A percentile compares a stretch with the other conserved stretches of the same genome.
phyloP scores from a whole-genome alignment of 345 rosid species.

The Noccaea bulbosa region DNA sequence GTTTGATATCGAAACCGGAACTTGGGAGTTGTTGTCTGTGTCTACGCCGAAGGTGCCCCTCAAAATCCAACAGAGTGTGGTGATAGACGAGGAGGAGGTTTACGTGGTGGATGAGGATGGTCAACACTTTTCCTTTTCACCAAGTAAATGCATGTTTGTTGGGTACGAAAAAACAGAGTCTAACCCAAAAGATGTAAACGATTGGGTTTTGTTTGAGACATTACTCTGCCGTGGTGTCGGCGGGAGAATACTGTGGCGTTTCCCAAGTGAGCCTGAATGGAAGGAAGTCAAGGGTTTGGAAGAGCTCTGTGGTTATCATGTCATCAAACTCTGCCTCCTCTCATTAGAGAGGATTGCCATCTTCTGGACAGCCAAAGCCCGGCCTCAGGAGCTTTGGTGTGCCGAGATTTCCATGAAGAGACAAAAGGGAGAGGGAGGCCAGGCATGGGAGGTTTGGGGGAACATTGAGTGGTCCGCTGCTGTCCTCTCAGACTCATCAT shows the following conservation, averaged over 20 bases:
- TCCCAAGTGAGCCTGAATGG: background rate
- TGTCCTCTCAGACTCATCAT: background rate
- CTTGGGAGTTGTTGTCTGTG: background rate
- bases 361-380: background rate
- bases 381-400: background rate
- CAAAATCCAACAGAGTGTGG: constrained; percentile 10
- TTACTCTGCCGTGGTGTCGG: background rate
- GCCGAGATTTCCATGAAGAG: background rate
- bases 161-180: background rate
- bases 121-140: background rate
- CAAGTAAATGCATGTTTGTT: background rate
- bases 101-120: constrained; percentile 5
- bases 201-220: background rate
- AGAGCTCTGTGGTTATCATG: background rate
- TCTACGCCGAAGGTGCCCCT: background rate
- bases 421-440: background rate
- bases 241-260: constrained; percentile 7
- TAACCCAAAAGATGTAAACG: background rate
- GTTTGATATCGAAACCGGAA: constrained; percentile 91
- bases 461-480: constrained; percentile 1
- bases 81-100: background rate
- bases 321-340: background rate
- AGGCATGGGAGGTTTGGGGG: background rate
- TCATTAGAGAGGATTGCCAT: background rate
- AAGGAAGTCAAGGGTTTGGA: constrained; percentile 16